Evolutionary conservation across 2,329 filamentous ascomycete genomes (phyloP), one percentile per base, ranked within the genome.

Genomic region (Phyllosticta citribraziliensis): DNA sequence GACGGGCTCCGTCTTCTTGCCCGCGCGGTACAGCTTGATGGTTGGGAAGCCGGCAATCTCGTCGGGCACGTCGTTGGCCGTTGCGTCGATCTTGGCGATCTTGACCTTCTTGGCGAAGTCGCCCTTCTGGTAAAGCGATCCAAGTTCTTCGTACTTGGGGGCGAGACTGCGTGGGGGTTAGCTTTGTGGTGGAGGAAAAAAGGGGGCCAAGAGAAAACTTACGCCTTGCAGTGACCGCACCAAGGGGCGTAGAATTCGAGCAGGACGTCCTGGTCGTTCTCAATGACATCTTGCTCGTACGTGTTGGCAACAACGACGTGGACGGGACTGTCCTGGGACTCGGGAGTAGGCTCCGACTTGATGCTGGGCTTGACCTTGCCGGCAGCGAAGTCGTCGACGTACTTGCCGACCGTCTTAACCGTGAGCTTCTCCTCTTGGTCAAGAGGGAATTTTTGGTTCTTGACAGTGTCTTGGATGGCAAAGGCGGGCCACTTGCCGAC

Each of bases 21-120:
- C 92, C 69, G 94, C 94, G 66, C 90, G 85, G 88, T 86, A 99
- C 68, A 99, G 85, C 85, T 97, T 97, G 84, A 99, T 97, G 75
- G 94, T 99, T 62, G 94, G 94, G 88, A 99, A 99, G 66, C 94
- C 94, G 77, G 90, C 85, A 72, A 99, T 91, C 80, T 96, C 90
- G 77, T 97, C 93, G 62, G 94, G 94, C 62, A 97, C 90, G 70
- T 99, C 94, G 81, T 99, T 99, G 79, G 80, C 78, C 65, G 94
- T 99, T 63, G 94, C 94, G 73, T 99, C 94, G 68, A 99, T 88
- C 88, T 99, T 99, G 78, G 80, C 88, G 81, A 85, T 85, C 69
- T 78, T 83, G 76, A 84, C 85, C 81, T 85, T 82, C 70, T 80
- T 75, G 65, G 74, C 74, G 64, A 78, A 74, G 25, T 80, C 80